Conservation (phyloP, 2,329 filamentous ascomycete species). For the Cryphonectria carpinicola region DNA sequence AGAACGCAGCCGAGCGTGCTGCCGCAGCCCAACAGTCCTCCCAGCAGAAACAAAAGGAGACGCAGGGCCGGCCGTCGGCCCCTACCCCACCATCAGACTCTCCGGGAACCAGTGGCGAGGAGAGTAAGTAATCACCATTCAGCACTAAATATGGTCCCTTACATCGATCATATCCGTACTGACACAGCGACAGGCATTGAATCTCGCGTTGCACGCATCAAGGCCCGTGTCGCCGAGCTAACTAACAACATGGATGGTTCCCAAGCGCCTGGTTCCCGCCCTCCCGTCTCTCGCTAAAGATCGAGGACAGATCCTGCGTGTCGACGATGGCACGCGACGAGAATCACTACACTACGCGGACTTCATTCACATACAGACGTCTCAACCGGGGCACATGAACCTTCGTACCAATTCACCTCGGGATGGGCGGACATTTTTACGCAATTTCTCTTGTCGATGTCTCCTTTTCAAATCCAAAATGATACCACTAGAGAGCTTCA, state of each 20-base stretch:
- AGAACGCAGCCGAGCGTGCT: slow-evolving; percentile 87
- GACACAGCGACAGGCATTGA: slow-evolving; percentile 73
- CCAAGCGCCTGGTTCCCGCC: slow-evolving; percentile 42
- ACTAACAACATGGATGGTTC: slow-evolving; percentile 79
- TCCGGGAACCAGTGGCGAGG: slow-evolving; percentile 85
- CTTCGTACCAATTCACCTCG: not conserved
- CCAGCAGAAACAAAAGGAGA: slow-evolving; percentile 63
- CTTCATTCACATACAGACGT: not conserved
- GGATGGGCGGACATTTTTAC: not conserved
- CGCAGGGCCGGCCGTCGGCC: slow-evolving; percentile 52
- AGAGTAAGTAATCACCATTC: slow-evolving; percentile 66
- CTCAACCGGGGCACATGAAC: not conserved
- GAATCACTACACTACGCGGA: slow-evolving; percentile 10
- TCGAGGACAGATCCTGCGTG: slow-evolving; percentile 23
- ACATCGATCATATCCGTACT: slow-evolving; percentile 32
- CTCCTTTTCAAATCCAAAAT: slow-evolving; percentile 29
- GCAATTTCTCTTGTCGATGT: not conserved
- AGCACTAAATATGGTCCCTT: too few relatives aligned
- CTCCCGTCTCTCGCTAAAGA: slow-evolving; percentile 41
- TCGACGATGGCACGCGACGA: slow-evolving; percentile 33
- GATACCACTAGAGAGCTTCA: slow-evolving; percentile 36
- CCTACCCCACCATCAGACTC: slow-evolving; percentile 12
- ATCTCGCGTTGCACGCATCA: slow-evolving; percentile 94
- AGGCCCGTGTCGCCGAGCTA: slow-evolving; percentile 91
- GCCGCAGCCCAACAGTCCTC: slow-evolving; percentile 36